A percentile compares a stretch with the other conserved stretches of the same genome.
Conservation (phyloP, 2,329 filamentous ascomycete species). For the Ophiostoma fasciatum region DNA sequence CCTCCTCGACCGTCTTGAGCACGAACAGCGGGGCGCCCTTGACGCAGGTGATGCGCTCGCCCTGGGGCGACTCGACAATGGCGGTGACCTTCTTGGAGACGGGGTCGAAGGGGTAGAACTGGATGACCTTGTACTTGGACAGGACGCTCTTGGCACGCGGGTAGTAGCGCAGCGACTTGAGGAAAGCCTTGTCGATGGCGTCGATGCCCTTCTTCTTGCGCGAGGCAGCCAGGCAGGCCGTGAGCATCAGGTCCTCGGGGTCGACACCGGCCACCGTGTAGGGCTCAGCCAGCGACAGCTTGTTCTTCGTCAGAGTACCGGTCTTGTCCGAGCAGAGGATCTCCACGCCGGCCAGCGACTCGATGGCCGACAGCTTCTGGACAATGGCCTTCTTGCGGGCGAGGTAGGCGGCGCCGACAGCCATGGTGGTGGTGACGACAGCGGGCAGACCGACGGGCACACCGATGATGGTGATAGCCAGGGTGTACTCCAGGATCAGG, state of each 20-base stretch:
- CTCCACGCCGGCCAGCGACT: slow-evolving; percentile 83
- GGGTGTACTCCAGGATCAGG: slow-evolving; percentile 65
- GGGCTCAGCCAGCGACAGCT: slow-evolving; percentile 73
- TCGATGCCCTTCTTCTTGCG: slow-evolving; percentile 95
- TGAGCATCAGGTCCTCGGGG: slow-evolving; percentile 79
- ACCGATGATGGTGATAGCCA: slow-evolving; percentile 83
- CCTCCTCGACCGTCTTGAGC: slow-evolving; percentile 73
- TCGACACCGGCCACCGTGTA: slow-evolving; percentile 73
- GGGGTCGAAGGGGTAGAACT: slow-evolving; percentile 81
- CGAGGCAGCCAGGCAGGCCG: slow-evolving; percentile 76
- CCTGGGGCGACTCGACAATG: slow-evolving; percentile 67
- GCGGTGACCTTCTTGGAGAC: slow-evolving; percentile 88
- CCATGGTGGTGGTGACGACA: slow-evolving; percentile 90
- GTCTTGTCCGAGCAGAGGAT: slow-evolving; percentile 94
- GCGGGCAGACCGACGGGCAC: slow-evolving; percentile 86
- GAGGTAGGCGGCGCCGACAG: slow-evolving; percentile 79
- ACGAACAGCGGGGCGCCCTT: slow-evolving; percentile 86
- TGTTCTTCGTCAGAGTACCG: slow-evolving; percentile 87
- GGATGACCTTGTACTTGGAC: slow-evolving; percentile 68
- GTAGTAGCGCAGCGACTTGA: slow-evolving; percentile 72
- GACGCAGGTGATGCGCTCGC: slow-evolving; percentile 74
- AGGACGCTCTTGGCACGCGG: slow-evolving; percentile 68
- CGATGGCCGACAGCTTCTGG: slow-evolving; percentile 82
- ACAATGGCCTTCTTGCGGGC: slow-evolving; percentile 89
- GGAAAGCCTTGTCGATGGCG: slow-evolving; percentile 87